These are phyloP conservation scores for Calvatia gigantea DNA, from an alignment of 768 basidiomycete genomes.

Conservation along the genomic window DNA sequence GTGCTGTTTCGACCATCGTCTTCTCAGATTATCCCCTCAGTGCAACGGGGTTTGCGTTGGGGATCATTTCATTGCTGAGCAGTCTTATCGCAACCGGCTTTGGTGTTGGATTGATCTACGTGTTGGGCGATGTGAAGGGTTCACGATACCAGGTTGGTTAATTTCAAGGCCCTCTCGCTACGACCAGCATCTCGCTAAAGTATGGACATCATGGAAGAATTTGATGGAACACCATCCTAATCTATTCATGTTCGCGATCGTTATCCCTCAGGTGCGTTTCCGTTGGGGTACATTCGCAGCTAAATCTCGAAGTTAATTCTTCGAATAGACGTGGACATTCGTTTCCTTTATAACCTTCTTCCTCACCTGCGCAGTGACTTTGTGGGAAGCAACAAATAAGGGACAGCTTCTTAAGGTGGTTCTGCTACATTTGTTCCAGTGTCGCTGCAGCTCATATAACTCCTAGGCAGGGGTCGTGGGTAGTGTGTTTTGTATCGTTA, in stretches of 20 bases:
- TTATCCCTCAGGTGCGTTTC: slow-evolving; percentile 8
- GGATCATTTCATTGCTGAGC: slow-evolving; percentile 11
- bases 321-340: slow-evolving; percentile 11
- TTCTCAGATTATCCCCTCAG: slow-evolving; percentile 11
- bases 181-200: background rate
- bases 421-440: background rate
- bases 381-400: slow-evolving; percentile 11
- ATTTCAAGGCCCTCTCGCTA: background rate
- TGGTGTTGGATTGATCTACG: slow-evolving; percentile 14
- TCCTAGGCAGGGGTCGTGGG: slow-evolving; percentile 1
- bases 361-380: background rate
- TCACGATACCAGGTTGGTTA: slow-evolving; percentile 10
- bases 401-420: slow-evolving; percentile 7
- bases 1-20: slow-evolving; percentile 12
- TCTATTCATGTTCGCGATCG: slow-evolving; percentile 7
- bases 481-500: background rate
- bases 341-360: slow-evolving; percentile 11
- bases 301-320: background rate
- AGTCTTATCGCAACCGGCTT: slow-evolving; percentile 14
- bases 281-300: too few species aligned
- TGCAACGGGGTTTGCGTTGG: slow-evolving; percentile 5
- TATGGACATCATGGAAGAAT: background rate
- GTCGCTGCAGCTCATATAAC: background rate
- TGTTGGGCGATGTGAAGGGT: slow-evolving; percentile 11
- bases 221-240: slow-evolving; percentile 4